Evolutionary conservation across 352 stramenopile species (phyloP).

Genomic region (Phytophthora megakarya): DNA sequence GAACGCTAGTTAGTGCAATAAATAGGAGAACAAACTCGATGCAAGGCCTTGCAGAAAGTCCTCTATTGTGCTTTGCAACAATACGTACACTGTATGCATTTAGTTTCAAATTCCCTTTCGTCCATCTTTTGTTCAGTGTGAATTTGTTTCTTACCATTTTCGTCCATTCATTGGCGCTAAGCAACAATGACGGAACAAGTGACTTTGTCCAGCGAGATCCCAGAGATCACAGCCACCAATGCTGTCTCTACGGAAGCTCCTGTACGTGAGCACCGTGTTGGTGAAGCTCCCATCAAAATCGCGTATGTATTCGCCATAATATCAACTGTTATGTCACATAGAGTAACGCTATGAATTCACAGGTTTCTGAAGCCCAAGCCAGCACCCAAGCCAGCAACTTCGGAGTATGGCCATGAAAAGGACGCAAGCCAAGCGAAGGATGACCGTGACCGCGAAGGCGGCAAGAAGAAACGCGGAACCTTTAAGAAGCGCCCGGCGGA

Average conservation of each 20-base stretch:
- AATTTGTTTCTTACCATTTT: not conserved
- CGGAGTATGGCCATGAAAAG: not conserved
- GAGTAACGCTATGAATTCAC: not conserved
- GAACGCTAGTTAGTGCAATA: too few species aligned
- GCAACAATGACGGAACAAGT: constrained; percentile 17
- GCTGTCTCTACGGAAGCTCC: constrained; percentile 6
- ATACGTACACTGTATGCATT: not conserved
- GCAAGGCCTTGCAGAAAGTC: too few species aligned
- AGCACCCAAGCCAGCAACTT: constrained; percentile 16
- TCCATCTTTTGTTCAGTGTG: constrained; percentile 11
- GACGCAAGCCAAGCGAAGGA: constrained; percentile 9
- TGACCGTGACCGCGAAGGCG: constrained; percentile 16
- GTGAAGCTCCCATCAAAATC: constrained; percentile 56
- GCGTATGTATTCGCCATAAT: constrained; percentile 36
- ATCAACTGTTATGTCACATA: constrained; percentile 1
- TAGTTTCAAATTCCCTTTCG: too few species aligned
- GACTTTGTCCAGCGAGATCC: constrained; percentile 2
- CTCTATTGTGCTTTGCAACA: too few species aligned
- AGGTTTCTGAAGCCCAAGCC: constrained; percentile 72
- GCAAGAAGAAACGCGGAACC: constrained; percentile 53
- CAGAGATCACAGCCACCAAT: not conserved
- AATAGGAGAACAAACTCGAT: too few species aligned
- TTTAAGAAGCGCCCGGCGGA: constrained; percentile 90
- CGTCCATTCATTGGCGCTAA: constrained; percentile 23
- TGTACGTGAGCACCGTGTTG: constrained; percentile 17